Percentiles rank a stretch among this genome's conserved stretches.
Evolutionary conservation across 345 rosid genomes (phyloP).

Genomic region (Rubroshorea leprosula): DNA sequence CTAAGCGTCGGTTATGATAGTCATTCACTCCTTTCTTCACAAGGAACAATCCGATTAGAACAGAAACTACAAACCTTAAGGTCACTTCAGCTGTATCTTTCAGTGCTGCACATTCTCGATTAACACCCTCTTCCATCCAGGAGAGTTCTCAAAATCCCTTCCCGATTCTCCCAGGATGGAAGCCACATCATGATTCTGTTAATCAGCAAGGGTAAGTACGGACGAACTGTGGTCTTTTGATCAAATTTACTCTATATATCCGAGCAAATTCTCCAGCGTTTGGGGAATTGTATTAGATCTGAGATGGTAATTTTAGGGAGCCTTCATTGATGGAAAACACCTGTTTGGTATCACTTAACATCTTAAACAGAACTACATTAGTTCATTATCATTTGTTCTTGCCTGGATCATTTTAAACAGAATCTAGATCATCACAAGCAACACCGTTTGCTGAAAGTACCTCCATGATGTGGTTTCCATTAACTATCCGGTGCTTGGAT

Average conservation of each 20-base stretch:
- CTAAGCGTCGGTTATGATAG: background rate
- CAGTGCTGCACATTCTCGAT: background rate
- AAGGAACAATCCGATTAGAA: too few species aligned
- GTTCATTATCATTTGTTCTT: too few species aligned
- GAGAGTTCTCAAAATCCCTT: background rate
- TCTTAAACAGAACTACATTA: too few species aligned
- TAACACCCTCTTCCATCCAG: background rate
- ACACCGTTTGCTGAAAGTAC: slow-evolving; percentile 85
- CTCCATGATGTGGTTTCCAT: slow-evolving; percentile 80
- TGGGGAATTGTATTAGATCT: too few species aligned
- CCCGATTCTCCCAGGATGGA: background rate
- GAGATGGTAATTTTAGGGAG: too few species aligned
- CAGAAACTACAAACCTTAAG: background rate
- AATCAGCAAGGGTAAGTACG: background rate
- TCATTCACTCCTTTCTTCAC: background rate
- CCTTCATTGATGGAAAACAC: too few species aligned
- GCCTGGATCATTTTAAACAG: too few species aligned
- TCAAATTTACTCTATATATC: too few species aligned
- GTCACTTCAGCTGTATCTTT: background rate
- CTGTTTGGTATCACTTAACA: too few species aligned
- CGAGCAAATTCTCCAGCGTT: too few species aligned
- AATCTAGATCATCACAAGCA: slow-evolving; percentile 78
- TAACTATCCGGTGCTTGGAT: slow-evolving; percentile 87
- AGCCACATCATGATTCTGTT: background rate
- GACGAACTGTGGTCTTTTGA: too few species aligned